A percentile compares a stretch with the other conserved stretches of the same genome.
These are phyloP conservation scores for Ceratocystis colombiana DNA, from an alignment of 2,329 filamentous ascomycete genomes.

Conservation along the genomic window DNA sequence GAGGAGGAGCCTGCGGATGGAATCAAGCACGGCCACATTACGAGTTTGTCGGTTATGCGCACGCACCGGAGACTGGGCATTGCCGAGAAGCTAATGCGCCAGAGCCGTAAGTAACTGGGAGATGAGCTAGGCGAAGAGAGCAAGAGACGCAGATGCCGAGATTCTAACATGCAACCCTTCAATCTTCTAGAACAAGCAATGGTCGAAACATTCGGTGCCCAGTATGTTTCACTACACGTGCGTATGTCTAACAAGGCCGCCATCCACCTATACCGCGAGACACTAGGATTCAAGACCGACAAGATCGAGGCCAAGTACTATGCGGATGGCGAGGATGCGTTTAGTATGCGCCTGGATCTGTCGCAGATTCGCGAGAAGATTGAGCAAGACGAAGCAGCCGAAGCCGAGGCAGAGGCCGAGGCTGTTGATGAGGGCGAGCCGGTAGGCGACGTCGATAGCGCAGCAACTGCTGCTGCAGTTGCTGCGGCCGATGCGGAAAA, in stretches of 20 bases:
- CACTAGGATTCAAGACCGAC: conserved; percentile 77
- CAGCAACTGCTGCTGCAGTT: conserved; percentile 32
- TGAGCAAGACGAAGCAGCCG: conserved; percentile 38
- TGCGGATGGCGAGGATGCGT: conserved; percentile 94
- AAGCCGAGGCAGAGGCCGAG: conserved; percentile 31
- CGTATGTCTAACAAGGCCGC: conserved; percentile 88
- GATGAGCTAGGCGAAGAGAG: neutral
- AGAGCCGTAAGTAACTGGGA: conserved; percentile 60
- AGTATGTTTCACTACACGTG: conserved; percentile 93
- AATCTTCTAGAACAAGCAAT: conserved; percentile 66
- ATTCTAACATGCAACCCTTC: no score
- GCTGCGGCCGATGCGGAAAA: conserved; percentile 38
- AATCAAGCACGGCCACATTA: conserved; percentile 91
- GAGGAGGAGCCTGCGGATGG: conserved; percentile 93
- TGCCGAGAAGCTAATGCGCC: conserved; percentile 94
- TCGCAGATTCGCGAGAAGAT: conserved; percentile 45
- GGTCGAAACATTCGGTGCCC: conserved; percentile 84
- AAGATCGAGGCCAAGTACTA: conserved; percentile 88
- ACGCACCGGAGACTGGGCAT: conserved; percentile 85
- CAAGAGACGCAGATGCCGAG: neutral
- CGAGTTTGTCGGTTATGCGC: conserved; percentile 87
- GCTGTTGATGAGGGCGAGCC: conserved; percentile 56
- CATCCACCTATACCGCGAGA: conserved; percentile 84
- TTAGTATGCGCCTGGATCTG: conserved; percentile 83
- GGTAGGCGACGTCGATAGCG: conserved; percentile 55